Evolutionary conservation across 768 basidiomycete species (phyloP).

Genomic region (Filobasidium wieringae): DNA sequence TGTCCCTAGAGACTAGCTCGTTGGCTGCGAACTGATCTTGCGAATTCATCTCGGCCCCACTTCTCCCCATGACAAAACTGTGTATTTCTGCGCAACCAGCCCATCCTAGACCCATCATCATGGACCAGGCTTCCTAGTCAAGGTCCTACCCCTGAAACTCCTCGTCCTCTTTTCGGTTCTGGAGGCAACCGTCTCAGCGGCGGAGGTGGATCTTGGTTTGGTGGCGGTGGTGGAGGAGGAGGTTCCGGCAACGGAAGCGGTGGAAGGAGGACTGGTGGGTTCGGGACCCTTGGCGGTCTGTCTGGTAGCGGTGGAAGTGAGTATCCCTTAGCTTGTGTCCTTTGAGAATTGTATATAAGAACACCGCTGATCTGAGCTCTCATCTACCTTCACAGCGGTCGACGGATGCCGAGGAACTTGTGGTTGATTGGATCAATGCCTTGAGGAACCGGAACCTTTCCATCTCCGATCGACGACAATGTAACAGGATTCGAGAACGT

Average conservation of each 20-base stretch:
- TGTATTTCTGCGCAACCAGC: neutral
- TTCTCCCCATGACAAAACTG: too few relatives aligned
- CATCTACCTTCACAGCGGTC: neutral
- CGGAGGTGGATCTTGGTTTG: neutral
- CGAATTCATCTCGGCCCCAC: too few relatives aligned
- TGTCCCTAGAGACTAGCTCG: too few relatives aligned
- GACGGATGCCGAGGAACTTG: neutral
- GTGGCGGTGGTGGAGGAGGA: constrained; percentile 4
- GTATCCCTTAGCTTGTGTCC: neutral
- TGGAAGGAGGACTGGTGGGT: neutral
- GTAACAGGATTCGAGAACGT: too few relatives aligned
- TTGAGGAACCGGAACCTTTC: too few relatives aligned
- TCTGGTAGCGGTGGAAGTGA: neutral
- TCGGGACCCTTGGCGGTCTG: neutral
- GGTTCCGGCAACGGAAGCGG: neutral
- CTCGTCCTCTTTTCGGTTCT: neutral
- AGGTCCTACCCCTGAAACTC: neutral
- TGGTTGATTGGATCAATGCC: too few relatives aligned
- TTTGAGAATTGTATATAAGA: neutral
- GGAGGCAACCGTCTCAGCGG: constrained; percentile 11
- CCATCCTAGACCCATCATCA: neutral
- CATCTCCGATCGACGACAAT: too few relatives aligned
- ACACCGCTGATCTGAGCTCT: neutral
- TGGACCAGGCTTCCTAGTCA: neutral
- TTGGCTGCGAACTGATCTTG: neutral